Percentiles rank a stretch among this genome's conserved stretches.
phyloP scores from a whole-genome alignment of 495 filamentous ascomycete species.

The Penicillium coprophilum region DNA sequence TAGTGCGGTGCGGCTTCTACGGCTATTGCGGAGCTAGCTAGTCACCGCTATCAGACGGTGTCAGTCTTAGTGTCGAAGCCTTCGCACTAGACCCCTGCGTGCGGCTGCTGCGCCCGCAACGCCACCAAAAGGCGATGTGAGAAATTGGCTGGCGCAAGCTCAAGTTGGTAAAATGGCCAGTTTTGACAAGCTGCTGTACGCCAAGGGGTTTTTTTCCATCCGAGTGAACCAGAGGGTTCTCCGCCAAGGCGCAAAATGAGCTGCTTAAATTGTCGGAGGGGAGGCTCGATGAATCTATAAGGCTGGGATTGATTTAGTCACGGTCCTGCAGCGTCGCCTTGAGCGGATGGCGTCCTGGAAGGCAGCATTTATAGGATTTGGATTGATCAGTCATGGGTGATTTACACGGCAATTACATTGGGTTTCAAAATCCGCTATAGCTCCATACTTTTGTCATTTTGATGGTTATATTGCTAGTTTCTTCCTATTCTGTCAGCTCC shows the following conservation, averaged over 20 bases:
- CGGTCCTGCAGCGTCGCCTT: constrained; percentile 23
- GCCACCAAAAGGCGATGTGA: constrained; percentile 43
- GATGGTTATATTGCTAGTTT: no score
- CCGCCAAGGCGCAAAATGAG: constrained; percentile 44
- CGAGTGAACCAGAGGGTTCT: constrained; percentile 40
- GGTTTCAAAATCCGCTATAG: no score
- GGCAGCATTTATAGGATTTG: not conserved
- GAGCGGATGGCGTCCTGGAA: constrained; percentile 29
- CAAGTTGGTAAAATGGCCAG: constrained; percentile 45
- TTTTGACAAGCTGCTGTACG: constrained; percentile 54
- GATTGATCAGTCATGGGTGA: not conserved
- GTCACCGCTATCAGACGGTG: no score
- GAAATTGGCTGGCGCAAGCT: constrained; percentile 44
- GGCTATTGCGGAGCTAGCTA: no score
- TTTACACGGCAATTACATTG: not conserved
- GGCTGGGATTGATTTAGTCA: constrained; percentile 37
- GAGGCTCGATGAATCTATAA: constrained; percentile 54
- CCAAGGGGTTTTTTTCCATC: constrained; percentile 50
- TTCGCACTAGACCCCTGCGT: not conserved
- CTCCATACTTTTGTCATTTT: no score
- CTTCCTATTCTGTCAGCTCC: no score
- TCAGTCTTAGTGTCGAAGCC: no score
- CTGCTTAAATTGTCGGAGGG: constrained; percentile 55
- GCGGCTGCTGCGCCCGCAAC: constrained; percentile 29
- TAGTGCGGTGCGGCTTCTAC: no score